A percentile compares a stretch with the other conserved stretches of the same genome.
phyloP scores from a whole-genome alignment of 192 early-diverging fungal species.

The Coemansia sp. region DNA sequence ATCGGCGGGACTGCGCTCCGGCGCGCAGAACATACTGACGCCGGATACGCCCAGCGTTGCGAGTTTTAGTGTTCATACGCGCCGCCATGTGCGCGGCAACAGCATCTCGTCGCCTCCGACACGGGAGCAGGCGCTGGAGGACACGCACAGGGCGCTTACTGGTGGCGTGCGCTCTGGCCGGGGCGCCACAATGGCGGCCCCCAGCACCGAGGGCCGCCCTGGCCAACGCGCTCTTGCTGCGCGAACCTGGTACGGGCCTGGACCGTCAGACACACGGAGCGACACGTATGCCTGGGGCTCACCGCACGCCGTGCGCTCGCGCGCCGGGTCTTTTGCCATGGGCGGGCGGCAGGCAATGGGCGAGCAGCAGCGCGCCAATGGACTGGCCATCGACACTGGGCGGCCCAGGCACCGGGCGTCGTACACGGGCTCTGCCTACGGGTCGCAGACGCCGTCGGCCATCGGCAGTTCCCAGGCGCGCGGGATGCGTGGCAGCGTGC shows the following conservation, averaged over 20 bases:
- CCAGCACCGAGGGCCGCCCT: conserved; percentile 1
- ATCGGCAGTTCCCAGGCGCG: conserved; percentile 19
- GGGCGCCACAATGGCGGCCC: not conserved
- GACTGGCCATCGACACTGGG: conserved; percentile 5
- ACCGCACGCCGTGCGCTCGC: conserved; percentile 10
- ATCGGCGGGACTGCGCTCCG: conserved; percentile 6
- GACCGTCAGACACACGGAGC: conserved; percentile 15
- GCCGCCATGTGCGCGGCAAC: conserved; percentile 24
- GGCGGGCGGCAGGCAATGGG: not conserved
- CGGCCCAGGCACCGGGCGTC: conserved; percentile 28
- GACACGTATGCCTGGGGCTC: conserved; percentile 38
- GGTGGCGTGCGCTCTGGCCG: conserved; percentile 12
- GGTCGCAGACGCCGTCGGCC: conserved; percentile 15
- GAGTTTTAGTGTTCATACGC: not conserved
- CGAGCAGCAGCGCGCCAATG: conserved; percentile 20
- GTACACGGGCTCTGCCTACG: conserved; percentile 21
- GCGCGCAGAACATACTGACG: conserved; percentile 1
- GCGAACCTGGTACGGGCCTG: conserved; percentile 12
- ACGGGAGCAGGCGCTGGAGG: conserved; percentile 28
- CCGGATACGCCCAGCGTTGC: conserved; percentile 26
- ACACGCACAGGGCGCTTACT: conserved; percentile 34
- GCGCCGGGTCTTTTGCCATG: conserved; percentile 30
- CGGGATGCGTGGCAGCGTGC: conserved; percentile 1
- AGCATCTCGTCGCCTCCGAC: conserved; percentile 34
- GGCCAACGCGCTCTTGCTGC: conserved; percentile 2